Evolutionary conservation across 208 protist genomes (phyloP).

Genomic region (Leishmania tropica): DNA sequence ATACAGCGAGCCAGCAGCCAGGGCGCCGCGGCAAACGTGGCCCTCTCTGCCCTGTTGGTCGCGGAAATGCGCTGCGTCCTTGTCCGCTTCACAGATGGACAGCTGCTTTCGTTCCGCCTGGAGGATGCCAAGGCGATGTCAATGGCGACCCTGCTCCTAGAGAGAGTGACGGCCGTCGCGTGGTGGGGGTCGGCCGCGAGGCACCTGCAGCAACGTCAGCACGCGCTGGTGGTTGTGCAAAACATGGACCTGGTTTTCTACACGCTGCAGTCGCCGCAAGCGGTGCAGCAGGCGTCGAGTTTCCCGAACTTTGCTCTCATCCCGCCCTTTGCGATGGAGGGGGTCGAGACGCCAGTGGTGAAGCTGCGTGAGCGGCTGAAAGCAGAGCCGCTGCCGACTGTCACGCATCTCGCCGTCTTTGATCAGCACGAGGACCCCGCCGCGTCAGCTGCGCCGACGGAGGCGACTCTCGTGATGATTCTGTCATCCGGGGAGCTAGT

Average conservation of each 20-base stretch:
- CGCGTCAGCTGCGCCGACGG: slow-evolving; percentile 16
- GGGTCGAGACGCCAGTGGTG: slow-evolving; percentile 28
- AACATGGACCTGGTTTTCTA: slow-evolving; percentile 48
- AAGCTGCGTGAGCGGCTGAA: slow-evolving; percentile 37
- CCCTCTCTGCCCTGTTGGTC: slow-evolving; percentile 22
- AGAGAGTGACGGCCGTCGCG: slow-evolving; percentile 42
- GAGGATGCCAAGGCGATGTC: slow-evolving; percentile 6
- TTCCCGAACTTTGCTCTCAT: slow-evolving; percentile 66
- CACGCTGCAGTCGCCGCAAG: slow-evolving; percentile 14
- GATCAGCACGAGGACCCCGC: slow-evolving; percentile 31
- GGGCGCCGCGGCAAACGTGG: slow-evolving; percentile 12
- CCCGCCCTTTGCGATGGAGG: slow-evolving; percentile 48
- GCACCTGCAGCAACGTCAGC: not conserved
- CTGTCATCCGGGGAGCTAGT: slow-evolving; percentile 75
- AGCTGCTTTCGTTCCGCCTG: slow-evolving; percentile 24
- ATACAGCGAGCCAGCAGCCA: slow-evolving; percentile 10
- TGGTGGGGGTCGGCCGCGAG: slow-evolving; percentile 29
- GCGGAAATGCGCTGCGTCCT: slow-evolving; percentile 20
- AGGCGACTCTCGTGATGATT: slow-evolving; percentile 56
- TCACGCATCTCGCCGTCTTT: slow-evolving; percentile 66
- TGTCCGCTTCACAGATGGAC: slow-evolving; percentile 37
- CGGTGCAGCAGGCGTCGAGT: not conserved
- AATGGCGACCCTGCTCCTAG: slow-evolving; percentile 29
- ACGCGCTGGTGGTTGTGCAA: slow-evolving; percentile 41
- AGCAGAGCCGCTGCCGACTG: slow-evolving; percentile 44